Conservation (phyloP, 352 stramenopile genomes). For the Hyaloperonospora brassicae region DNA sequence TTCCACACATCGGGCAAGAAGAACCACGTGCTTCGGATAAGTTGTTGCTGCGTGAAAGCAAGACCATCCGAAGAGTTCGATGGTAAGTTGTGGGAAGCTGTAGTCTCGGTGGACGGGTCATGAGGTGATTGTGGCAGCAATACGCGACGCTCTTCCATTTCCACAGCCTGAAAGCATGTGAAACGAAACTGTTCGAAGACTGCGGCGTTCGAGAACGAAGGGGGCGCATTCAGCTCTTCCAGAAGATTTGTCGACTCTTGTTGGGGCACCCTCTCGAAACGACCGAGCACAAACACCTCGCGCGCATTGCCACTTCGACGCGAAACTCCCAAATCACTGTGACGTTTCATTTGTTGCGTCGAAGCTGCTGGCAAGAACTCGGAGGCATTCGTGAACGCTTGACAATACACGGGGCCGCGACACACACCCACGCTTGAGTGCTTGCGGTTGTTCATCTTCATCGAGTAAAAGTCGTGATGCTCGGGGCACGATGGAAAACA, state of each 20-base stretch:
- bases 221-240: slow-evolving; percentile 34
- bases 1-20: slow-evolving; percentile 85
- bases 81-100: slow-evolving; percentile 3
- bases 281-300: slow-evolving; percentile 66
- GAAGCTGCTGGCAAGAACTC: slow-evolving; percentile 16
- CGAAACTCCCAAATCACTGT: slow-evolving; percentile 30
- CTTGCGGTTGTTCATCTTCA: slow-evolving; percentile 87
- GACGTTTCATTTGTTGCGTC: slow-evolving; percentile 58
- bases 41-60: slow-evolving; percentile 6
- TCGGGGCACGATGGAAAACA: slow-evolving; percentile 83
- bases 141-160: slow-evolving; percentile 66
- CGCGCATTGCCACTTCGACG: slow-evolving; percentile 34
- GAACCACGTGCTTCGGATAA: slow-evolving; percentile 73
- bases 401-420: slow-evolving; percentile 70
- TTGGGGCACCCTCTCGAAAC: slow-evolving; percentile 73
- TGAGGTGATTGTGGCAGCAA: slow-evolving; percentile 16
- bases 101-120: slow-evolving; percentile 1
- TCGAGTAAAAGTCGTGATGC: slow-evolving; percentile 85
- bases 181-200: slow-evolving; percentile 74
- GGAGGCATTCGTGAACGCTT: slow-evolving; percentile 41
- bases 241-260: slow-evolving; percentile 45
- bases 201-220: slow-evolving; percentile 33
- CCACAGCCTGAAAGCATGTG: slow-evolving; percentile 69
- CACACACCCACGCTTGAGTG: slow-evolving; percentile 79
- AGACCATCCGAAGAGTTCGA: not conserved